Conservation (phyloP, 305 asterid genomes). For the Fraxinus baroniana region DNA sequence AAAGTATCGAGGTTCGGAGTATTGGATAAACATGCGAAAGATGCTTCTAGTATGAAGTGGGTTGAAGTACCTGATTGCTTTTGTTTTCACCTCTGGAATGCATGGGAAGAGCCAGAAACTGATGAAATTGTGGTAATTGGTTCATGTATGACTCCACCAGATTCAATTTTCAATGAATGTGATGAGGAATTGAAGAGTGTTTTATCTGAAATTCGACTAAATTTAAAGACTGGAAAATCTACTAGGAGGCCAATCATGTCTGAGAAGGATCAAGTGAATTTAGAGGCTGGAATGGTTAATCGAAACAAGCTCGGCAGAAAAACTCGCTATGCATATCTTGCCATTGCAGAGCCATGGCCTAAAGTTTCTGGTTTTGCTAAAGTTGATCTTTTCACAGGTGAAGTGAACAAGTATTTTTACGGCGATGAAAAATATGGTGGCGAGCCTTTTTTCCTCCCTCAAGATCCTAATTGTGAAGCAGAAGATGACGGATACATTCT, state of each 20-base stretch:
- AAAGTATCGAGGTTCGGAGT: slow-evolving; percentile 71
- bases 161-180: slow-evolving; percentile 87
- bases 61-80: slow-evolving; percentile 80
- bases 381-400: slow-evolving; percentile 40
- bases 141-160: slow-evolving; percentile 95
- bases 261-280: slow-evolving; percentile 32
- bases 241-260: slow-evolving; percentile 33
- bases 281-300: slow-evolving; percentile 58
- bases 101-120: slow-evolving; percentile 89
- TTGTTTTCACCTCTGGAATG: slow-evolving; percentile 93
- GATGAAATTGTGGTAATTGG: slow-evolving; percentile 86
- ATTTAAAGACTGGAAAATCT: slow-evolving; percentile 37
- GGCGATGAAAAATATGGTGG: slow-evolving; percentile 47
- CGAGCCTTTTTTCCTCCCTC: slow-evolving; percentile 46
- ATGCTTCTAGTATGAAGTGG: slow-evolving; percentile 52
- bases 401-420: slow-evolving; percentile 36
- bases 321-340: slow-evolving; percentile 43
- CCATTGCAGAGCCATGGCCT: slow-evolving; percentile 62
- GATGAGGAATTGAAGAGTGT: slow-evolving; percentile 68
- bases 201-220: slow-evolving; percentile 43
- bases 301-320: slow-evolving; percentile 42
- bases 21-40: slow-evolving; percentile 50
- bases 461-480: neutral
- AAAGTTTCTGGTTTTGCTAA: slow-evolving; percentile 51
- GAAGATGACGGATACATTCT: slow-evolving; percentile 47